Evolutionary conservation across 352 stramenopile genomes (phyloP), one percentile per base, ranked within the genome.

Genomic region (Phytopythium oedochilum): DNA sequence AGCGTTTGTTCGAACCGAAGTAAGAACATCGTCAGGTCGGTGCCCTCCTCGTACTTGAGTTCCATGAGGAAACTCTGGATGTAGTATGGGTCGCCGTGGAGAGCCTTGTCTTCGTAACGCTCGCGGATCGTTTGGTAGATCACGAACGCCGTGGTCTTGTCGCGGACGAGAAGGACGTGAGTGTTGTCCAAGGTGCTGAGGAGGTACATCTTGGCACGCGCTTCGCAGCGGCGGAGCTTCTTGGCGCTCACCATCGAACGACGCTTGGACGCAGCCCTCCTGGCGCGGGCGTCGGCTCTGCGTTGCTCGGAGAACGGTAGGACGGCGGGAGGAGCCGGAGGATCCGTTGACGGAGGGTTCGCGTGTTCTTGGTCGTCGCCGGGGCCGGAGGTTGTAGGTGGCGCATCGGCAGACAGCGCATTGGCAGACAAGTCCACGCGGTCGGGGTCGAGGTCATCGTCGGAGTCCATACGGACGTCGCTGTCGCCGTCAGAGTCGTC

Each of bases 41-140:
- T 63, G 7, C 36, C 57, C 18, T 68, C 56, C 23, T 53, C 47
- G 12, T 61, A 64, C 40, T 60, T 59, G 40, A 64, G 55, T 3
- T 51, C 49, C 54, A 68, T 63, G 20, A 68, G 45, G 38, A 63
- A 60, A 14, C 58, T 35, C 14, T 63, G 55, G 60, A 67, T 59
- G 39, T 57, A 67, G 44, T 60, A 67, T 2, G 60, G 50, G 23
- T 63, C 50, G 6, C 54, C 60, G 29, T 67, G 55, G 34, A 31
- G 39, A 0, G 49, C 42, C 11, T 32, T 53, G 5, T 42, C 46
- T 35, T 68, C 61, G 29, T 61, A 64, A 25, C 42, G 39, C 34
- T 59, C 46, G 32, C 56, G 32, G 15, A 68, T 39, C 7, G 45
- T 59, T 5, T 61, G 44, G 47, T 51, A 68, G 34, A 68, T 64